Base-by-base conservation (phyloP, 2,329 filamentous ascomycete genomes). In the Nakataea oryzae region DNA sequence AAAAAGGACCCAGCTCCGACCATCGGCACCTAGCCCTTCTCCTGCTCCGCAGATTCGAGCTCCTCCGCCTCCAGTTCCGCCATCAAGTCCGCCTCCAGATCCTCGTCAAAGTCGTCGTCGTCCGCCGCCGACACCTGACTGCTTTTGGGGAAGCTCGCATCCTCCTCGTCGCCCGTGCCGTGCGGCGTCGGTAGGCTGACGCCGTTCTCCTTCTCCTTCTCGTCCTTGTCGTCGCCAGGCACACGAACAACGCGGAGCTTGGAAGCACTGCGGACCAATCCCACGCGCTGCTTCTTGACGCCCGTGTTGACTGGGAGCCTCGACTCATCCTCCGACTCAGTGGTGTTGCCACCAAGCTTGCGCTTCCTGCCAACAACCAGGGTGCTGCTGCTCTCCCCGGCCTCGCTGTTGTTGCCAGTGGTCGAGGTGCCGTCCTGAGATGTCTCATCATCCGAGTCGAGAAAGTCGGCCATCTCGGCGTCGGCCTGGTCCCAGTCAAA, bases 401-500 rank as follows among this genome's bases (percentile, higher is more conserved):
- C 70, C 3, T 72, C 70, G 65, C 24, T 65, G 63, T 34, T 66
- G 65, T 57, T 64, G 26, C 64, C 76, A 12, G 67, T 66, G 1
- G 68, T 66, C 28, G 67, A 70, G 27, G 76, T 73, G 7, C 67
- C 70, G 17, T 74, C 74, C 6, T 70, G 72, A 13, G 73, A 72
- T 1, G 71, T 72, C 6, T 65, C 71, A 5, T 72, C 70, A 65
- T 26, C 65, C 61, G 28, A 65, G 64, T 54, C 66, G 50, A 95
- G 75, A 67, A 95, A 93, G 57, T 91, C 90, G 17, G 83, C 84
- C 12, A 96, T 76, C 69, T 96, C 91, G 63, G 89, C 86, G 66
- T 91, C 86, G 1, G 84, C 81, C 12, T 76, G 79, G 5, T 78
- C 82, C 79, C 86, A 87, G 69, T 90, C 81, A 62, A 88, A 84